Percentiles rank a stretch among this genome's conserved stretches.
These are phyloP conservation scores for Plasmodium berghei DNA, from an alignment of 169 alveolate genomes.

Conservation along the genomic window DNA sequence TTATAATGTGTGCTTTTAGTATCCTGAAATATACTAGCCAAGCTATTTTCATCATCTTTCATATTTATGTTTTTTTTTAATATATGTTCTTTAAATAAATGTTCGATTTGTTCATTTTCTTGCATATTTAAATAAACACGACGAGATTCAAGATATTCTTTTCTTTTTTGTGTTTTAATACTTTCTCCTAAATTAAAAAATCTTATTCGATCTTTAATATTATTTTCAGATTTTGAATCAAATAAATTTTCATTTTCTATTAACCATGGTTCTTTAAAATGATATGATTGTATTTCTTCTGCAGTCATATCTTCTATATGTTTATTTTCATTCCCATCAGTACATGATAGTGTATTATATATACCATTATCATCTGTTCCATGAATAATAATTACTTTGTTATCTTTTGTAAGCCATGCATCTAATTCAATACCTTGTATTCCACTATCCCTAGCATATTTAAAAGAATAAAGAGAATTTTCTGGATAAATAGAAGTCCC, in stretches of 20 bases:
- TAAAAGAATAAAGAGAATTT: slow-evolving; percentile 79
- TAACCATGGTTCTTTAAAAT: slow-evolving; percentile 69
- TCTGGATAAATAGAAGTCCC: slow-evolving; percentile 80
- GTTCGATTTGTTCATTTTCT: slow-evolving; percentile 52
- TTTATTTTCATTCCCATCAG: background rate
- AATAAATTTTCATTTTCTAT: slow-evolving; percentile 19
- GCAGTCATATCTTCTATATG: slow-evolving; percentile 60
- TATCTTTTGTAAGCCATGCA: slow-evolving; percentile 80
- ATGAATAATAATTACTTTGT: slow-evolving; percentile 82
- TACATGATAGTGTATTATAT: slow-evolving; percentile 25
- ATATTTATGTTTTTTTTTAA: background rate
- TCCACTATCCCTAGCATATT: slow-evolving; percentile 71
- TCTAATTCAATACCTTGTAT: slow-evolving; percentile 85
- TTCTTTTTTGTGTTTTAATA: slow-evolving; percentile 19
- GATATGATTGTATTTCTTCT: slow-evolving; percentile 36
- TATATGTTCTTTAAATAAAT: slow-evolving; percentile 9
- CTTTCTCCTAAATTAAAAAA: slow-evolving; percentile 14
- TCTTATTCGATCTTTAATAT: background rate
- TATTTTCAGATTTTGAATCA: background rate
- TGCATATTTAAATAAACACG: slow-evolving; percentile 29
- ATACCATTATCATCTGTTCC: slow-evolving; percentile 75
- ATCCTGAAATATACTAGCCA: background rate
- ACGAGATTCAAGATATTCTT: slow-evolving; percentile 17
- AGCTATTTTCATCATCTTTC: background rate
- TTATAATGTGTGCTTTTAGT: background rate